phyloP scores from a whole-genome alignment of 306 rosid species.

The Sechiopsis laciniata region DNA sequence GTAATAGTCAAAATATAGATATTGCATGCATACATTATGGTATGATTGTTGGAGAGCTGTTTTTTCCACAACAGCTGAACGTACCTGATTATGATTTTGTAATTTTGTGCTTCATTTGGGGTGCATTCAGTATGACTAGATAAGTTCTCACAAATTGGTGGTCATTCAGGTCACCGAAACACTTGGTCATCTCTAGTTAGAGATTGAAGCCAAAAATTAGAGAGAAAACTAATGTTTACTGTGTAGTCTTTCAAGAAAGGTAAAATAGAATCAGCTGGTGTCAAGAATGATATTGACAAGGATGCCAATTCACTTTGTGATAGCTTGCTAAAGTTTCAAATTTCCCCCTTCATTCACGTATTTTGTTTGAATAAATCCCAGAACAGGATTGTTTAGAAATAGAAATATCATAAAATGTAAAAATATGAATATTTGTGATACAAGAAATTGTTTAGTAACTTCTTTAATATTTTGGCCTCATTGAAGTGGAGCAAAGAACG shows the following conservation, averaged over 20 bases:
- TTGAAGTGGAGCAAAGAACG: not conserved
- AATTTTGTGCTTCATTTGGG: not conserved
- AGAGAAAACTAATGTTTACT: not conserved
- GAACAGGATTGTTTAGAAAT: not conserved
- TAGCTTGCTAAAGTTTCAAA: not conserved
- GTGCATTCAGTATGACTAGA: not conserved
- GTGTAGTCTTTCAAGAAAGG: not conserved
- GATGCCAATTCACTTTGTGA: not conserved
- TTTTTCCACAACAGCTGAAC: not conserved
- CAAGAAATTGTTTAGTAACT: not conserved
- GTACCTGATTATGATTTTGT: not conserved
- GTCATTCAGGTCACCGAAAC: not conserved
- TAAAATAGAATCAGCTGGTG: conserved; percentile 9
- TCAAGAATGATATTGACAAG: not conserved
- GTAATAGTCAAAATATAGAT: not conserved
- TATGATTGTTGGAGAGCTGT: not conserved
- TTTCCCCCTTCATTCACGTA: not conserved
- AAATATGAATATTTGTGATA: not conserved
- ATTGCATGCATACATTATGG: not conserved
- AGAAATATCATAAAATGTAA: not conserved
- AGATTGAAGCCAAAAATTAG: not conserved
- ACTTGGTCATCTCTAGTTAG: conserved; percentile 3
- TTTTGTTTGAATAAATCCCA: not conserved
- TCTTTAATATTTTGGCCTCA: not conserved
- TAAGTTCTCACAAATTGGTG: not conserved